Percentiles rank a stretch among this genome's conserved stretches.
phyloP scores from a whole-genome alignment of 179 eudicot species.

The Spinacia oleracea region DNA sequence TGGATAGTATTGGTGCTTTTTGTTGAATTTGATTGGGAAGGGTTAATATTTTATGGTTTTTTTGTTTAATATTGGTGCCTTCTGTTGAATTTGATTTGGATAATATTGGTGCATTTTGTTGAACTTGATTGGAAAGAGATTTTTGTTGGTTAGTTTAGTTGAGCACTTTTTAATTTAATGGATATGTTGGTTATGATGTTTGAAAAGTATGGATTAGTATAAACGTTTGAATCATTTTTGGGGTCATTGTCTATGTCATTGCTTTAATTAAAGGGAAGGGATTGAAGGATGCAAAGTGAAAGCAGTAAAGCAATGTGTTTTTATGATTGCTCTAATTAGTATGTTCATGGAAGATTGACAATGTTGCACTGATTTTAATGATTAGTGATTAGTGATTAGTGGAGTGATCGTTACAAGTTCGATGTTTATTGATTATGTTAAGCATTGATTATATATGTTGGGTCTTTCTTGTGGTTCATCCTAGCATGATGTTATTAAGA shows the following conservation, averaged over 20 bases:
- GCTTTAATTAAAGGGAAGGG: not conserved
- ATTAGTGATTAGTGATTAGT: not conserved
- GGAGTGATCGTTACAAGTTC: not conserved
- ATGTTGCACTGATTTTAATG: not conserved
- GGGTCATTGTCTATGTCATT: constrained; percentile 15
- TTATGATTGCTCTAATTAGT: constrained; percentile 12
- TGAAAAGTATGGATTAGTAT: constrained; percentile 2
- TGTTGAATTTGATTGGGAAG: too few relatives aligned
- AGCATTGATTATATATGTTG: not conserved
- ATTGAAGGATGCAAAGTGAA: not conserved
- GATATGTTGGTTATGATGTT: constrained; percentile 16
- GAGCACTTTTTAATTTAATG: not conserved
- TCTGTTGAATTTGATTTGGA: too few relatives aligned
- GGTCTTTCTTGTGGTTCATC: not conserved
- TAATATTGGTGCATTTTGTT: constrained; percentile 9
- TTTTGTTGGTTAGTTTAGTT: not conserved
- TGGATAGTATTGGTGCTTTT: too few relatives aligned
- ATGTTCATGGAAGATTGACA: not conserved
- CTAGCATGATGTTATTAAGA: not conserved
- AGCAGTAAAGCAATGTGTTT: not conserved
- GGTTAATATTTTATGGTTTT: too few relatives aligned
- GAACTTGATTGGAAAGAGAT: constrained; percentile 2
- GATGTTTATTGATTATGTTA: not conserved
- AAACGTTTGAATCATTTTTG: not conserved
- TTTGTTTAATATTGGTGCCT: too few relatives aligned